Percentiles rank a stretch among this genome's conserved stretches.
Conservation (phyloP, 805 yeast genomes). For the Candida nonsorbophila region DNA sequence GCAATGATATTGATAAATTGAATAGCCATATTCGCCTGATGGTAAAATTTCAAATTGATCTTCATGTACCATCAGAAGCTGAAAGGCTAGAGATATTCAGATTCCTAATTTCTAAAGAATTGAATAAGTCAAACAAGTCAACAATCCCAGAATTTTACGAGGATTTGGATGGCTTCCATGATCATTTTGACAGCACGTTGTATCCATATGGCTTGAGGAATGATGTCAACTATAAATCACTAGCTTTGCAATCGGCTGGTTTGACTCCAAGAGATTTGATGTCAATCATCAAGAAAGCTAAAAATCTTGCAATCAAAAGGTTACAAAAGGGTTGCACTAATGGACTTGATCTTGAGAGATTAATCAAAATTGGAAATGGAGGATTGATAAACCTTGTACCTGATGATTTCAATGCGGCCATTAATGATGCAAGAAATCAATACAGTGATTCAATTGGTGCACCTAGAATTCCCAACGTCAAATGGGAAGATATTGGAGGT, state of each 20-base stretch:
- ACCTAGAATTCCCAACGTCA: conserved; percentile 89
- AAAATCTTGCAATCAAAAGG: conserved; percentile 50
- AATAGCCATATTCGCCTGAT: conserved; percentile 61
- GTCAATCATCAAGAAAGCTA: conserved; percentile 66
- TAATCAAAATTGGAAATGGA: conserved; percentile 44
- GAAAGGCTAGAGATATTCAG: conserved; percentile 67
- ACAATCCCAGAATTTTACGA: conserved; percentile 12
- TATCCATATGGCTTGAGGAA: conserved; percentile 20
- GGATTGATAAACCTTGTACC: conserved; percentile 52
- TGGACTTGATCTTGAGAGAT: conserved; percentile 10
- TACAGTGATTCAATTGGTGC: conserved; percentile 96
- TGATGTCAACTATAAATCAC: conserved; percentile 48
- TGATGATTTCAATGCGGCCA: conserved; percentile 62
- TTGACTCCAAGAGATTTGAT: conserved; percentile 77
- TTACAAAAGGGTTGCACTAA: conserved; percentile 25
- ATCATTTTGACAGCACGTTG: conserved; percentile 8
- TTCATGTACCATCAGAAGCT: conserved; percentile 71
- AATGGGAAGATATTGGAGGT: conserved; percentile 98
- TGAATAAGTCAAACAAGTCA: not conserved
- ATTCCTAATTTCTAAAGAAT: conserved; percentile 34
- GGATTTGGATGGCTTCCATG: conserved; percentile 14
- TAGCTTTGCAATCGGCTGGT: conserved; percentile 90
- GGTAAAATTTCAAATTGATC: conserved; percentile 70
- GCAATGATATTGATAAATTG: conserved; percentile 66
- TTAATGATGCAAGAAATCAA: conserved; percentile 76